These are phyloP conservation scores for Pseudoturritis turrita DNA, from an alignment of 345 rosid species.

Conservation along the genomic window DNA sequence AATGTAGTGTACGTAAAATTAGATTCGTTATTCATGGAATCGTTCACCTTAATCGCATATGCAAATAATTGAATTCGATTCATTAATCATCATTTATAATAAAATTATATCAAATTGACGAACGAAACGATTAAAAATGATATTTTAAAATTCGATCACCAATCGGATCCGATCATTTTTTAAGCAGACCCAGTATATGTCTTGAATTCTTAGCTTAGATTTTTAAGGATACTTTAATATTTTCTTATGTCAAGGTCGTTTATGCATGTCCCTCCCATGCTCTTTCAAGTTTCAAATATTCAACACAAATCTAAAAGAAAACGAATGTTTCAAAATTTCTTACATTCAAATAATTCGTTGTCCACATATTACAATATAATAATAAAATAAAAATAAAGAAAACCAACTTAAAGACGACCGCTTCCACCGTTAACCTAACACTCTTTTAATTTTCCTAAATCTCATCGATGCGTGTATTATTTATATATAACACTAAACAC, in stretches of 20 bases:
- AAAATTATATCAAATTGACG: no score
- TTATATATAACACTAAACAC: neutral
- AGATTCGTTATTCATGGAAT: no score
- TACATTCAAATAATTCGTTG: neutral
- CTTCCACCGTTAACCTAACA: constrained; percentile 27
- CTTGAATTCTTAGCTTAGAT: neutral
- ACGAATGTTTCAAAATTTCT: constrained; percentile 4
- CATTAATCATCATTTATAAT: no score
- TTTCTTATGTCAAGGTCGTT: neutral
- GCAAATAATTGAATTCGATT: no score
- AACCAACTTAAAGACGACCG: constrained; percentile 24
- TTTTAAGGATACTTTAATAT: neutral
- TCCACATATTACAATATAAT: neutral
- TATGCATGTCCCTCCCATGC: neutral
- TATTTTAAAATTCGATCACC: no score
- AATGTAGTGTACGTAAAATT: no score
- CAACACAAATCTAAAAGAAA: neutral
- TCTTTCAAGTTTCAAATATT: constrained; percentile 19
- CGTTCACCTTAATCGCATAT: no score
- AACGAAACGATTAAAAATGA: no score
- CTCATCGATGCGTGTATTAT: constrained; percentile 5
- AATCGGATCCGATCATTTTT: no score
- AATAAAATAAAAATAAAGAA: neutral
- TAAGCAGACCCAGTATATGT: neutral
- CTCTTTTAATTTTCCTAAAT: constrained; percentile 21